These are phyloP conservation scores for Colletotrichum viniferum DNA, from an alignment of 2,329 filamentous ascomycete species.

Conservation along the genomic window DNA sequence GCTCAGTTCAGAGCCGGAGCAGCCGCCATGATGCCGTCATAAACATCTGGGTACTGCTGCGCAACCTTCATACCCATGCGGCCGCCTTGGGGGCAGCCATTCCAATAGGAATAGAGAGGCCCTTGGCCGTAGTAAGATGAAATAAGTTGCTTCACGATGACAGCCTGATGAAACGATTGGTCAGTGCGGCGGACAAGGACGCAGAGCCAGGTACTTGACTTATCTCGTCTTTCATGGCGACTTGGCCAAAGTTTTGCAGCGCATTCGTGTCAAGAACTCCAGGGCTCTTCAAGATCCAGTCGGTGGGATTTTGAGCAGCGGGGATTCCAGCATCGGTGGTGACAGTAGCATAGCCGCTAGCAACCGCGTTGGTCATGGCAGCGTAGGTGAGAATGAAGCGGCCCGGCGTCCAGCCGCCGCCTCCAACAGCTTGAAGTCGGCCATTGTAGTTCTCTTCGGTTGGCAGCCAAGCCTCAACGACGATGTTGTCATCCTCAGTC, in stretches of 20 bases:
- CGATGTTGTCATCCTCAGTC: slow-evolving; percentile 5
- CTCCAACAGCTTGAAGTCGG: slow-evolving; percentile 17
- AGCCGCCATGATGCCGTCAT: slow-evolving; percentile 43
- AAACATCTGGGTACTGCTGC: slow-evolving; percentile 51
- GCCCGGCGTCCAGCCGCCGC: slow-evolving; percentile 12
- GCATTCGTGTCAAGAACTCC: background rate
- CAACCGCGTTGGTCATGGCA: background rate
- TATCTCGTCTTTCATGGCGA: background rate
- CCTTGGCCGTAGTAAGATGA: background rate
- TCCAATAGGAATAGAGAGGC: slow-evolving; percentile 41
- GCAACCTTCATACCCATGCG: slow-evolving; percentile 52
- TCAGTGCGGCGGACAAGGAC: background rate
- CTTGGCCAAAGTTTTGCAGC: background rate
- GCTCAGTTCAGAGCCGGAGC: slow-evolving; percentile 20
- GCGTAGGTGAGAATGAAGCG: background rate
- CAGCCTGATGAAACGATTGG: background rate
- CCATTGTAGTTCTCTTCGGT: slow-evolving; percentile 23
- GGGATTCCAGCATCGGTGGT: background rate
- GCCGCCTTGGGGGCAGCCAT: slow-evolving; percentile 57
- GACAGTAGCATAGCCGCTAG: background rate
- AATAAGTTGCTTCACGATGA: background rate
- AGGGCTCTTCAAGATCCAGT: background rate
- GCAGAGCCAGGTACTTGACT: background rate
- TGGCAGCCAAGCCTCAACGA: slow-evolving; percentile 17
- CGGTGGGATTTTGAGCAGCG: background rate